Base-by-base conservation (phyloP, 306 rosid genomes). In the Sechiopsis laciniata region DNA sequence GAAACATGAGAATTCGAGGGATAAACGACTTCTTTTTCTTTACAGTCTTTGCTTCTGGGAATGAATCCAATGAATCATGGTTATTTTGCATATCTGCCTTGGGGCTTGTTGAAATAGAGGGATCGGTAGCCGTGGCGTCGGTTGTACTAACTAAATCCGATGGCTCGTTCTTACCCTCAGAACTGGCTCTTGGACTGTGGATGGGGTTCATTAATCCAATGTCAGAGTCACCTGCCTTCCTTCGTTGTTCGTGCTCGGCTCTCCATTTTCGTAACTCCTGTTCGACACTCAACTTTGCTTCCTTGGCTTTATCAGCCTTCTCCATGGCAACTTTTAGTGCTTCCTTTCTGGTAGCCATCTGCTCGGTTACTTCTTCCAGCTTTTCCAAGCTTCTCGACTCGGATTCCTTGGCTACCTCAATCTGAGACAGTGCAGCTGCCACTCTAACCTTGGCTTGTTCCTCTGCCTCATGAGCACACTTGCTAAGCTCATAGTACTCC, bases 401-500 rank as follows among this genome's bases (percentile, higher is more conserved):
- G 75, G 93, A 87, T 76, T 87, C 88, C 84, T 87, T 95, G 51
- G 95, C 97, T 48, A 68, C 73, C 78, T 91, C 91, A 54, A 95
- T 87, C 74, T 89, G 88, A 72, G 96, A 84, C 77, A 72, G 83
- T 61, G 95, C 96, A 80, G 88, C 78, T 24, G 85, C 87, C 66
- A 95, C 92, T 78, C 97, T 88, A 17, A 4, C 15, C 71, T 89
- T 85, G 71, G 99, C 92, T 78, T 80, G 84, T 84, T 91, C 91
- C 83, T 95, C 97, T 69, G 96, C 99, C 74, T 95, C 99, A 26
- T 95, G 96, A 55, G 99, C 91, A 46, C 83, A 80, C 82, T 85
- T 95, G 79, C 99, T 91, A 45, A 95, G 96, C 89, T 91, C 96
- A 68, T 95, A 95, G 77, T 95, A 95, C 82, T 95, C 96, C 83